Evolutionary conservation across 495 filamentous ascomycete species (phyloP).

Genomic region (Halenospora varia): DNA sequence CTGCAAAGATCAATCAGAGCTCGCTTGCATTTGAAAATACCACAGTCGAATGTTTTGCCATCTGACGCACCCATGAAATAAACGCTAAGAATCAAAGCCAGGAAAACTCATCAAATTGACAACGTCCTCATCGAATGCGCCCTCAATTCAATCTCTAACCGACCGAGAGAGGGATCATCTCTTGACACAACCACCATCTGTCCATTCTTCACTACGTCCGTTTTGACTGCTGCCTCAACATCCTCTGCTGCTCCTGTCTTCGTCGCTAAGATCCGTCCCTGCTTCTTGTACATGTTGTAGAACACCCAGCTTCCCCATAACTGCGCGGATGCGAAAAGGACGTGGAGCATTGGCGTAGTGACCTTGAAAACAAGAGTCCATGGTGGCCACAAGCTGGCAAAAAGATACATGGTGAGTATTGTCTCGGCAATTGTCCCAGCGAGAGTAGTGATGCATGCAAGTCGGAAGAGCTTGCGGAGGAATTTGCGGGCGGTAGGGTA

Average conservation of each 20-base stretch:
- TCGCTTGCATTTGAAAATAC: too few species aligned
- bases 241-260: constrained; percentile 3
- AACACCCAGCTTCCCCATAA: constrained; percentile 42
- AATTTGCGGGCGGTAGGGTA: constrained; percentile 37
- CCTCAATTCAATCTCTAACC: too few species aligned
- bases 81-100: too few species aligned
- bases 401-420: constrained; percentile 44
- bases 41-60: too few species aligned
- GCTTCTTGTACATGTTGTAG: constrained; percentile 37
- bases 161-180: too few species aligned
- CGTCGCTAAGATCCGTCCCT: constrained; percentile 26
- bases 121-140: too few species aligned
- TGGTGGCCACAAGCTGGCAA: constrained; percentile 40
- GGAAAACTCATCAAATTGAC: too few species aligned
- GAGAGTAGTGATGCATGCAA: constrained; percentile 37
- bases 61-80: too few species aligned
- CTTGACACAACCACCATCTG: too few species aligned
- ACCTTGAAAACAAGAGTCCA: constrained; percentile 47
- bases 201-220: too few species aligned
- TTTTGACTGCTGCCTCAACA: too few species aligned
- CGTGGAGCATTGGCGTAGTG: constrained; percentile 43
- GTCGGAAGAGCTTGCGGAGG: constrained; percentile 36
- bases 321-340: constrained; percentile 40
- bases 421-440: constrained; percentile 41
- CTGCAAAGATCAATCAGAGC: too few species aligned